Evolutionary conservation across 2,329 filamentous ascomycete genomes (phyloP).

Genomic region (Thelonectria blattea): DNA sequence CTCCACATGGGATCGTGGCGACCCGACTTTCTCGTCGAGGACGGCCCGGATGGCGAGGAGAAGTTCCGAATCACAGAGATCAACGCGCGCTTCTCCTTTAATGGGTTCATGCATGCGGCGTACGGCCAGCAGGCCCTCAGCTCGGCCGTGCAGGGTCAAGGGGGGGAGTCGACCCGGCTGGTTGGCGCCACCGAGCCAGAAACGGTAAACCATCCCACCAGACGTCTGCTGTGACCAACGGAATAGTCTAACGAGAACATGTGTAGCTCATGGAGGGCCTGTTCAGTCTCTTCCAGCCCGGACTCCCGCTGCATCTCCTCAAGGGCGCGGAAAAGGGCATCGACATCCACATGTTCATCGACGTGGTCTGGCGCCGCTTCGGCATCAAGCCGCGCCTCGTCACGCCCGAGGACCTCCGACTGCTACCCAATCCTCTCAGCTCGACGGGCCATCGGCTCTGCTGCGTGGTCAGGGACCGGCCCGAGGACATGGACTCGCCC

Average conservation of each 20-base stretch:
- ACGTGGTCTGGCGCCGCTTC: slow-evolving; percentile 37
- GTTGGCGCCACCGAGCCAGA: slow-evolving; percentile 35
- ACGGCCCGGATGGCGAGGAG: slow-evolving; percentile 27
- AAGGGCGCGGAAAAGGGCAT: slow-evolving; percentile 47
- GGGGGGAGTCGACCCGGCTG: slow-evolving; percentile 23
- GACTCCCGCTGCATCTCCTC: slow-evolving; percentile 44
- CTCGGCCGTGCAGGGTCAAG: not conserved
- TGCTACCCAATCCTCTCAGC: slow-evolving; percentile 36
- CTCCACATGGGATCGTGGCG: slow-evolving; percentile 44
- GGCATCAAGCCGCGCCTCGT: slow-evolving; percentile 43
- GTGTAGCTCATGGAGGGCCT: slow-evolving; percentile 44
- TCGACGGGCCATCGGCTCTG: slow-evolving; percentile 40
- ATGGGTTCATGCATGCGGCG: slow-evolving; percentile 42
- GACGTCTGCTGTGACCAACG: too few relatives aligned
- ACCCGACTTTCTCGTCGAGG: slow-evolving; percentile 48
- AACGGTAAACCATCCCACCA: slow-evolving; percentile 28
- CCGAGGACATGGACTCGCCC: slow-evolving; percentile 3
- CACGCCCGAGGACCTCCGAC: slow-evolving; percentile 42
- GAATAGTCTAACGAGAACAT: too few relatives aligned
- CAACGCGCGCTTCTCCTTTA: slow-evolving; percentile 50
- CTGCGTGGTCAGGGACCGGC: slow-evolving; percentile 29
- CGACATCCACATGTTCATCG: slow-evolving; percentile 48
- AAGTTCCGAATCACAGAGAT: slow-evolving; percentile 47
- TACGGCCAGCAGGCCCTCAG: slow-evolving; percentile 42
- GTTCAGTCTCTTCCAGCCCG: slow-evolving; percentile 40